Evolutionary conservation across 176 grass and related monocot species (phyloP).

Genomic region (Zea mays): DNA sequence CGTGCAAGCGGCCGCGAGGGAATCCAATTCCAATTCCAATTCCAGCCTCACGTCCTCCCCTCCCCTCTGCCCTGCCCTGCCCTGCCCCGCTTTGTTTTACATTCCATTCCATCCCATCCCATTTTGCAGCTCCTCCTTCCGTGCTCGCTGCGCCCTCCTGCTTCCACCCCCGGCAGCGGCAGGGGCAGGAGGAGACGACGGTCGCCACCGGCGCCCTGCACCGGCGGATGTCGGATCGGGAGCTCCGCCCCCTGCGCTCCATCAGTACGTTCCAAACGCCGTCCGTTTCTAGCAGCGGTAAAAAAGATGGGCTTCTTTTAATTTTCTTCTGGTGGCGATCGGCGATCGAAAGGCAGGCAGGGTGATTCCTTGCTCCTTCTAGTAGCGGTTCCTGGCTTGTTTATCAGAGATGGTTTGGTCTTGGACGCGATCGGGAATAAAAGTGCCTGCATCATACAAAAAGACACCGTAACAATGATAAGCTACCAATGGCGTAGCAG

Average conservation of each 20-base stretch:
- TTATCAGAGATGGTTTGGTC: conserved; percentile 15
- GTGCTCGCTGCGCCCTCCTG: conserved; percentile 1
- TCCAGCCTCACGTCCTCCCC: conserved; percentile 13
- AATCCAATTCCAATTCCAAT: conserved; percentile 61
- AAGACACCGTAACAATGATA: not conserved
- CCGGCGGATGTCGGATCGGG: conserved; percentile 54
- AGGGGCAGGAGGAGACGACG: not conserved
- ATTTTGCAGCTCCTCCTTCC: not conserved
- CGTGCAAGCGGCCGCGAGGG: conserved; percentile 23
- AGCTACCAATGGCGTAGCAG: conserved; percentile 17
- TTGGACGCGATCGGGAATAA: not conserved
- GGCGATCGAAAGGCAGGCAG: not conserved
- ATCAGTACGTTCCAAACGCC: conserved; percentile 44
- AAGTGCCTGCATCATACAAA: not conserved
- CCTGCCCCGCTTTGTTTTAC: not conserved
- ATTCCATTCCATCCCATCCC: conserved; percentile 17
- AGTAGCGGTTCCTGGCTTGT: not conserved
- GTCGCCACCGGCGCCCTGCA: not conserved
- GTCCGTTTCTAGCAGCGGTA: not conserved
- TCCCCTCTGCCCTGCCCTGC: not conserved
- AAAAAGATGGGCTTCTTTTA: not conserved
- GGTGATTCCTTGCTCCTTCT: not conserved
- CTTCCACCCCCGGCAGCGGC: not conserved
- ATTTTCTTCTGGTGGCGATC: not conserved
- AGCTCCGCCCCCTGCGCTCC: conserved; percentile 47